Conservation (phyloP, 371 early-diverging fungal species). For the Parasitella parasitica region DNA sequence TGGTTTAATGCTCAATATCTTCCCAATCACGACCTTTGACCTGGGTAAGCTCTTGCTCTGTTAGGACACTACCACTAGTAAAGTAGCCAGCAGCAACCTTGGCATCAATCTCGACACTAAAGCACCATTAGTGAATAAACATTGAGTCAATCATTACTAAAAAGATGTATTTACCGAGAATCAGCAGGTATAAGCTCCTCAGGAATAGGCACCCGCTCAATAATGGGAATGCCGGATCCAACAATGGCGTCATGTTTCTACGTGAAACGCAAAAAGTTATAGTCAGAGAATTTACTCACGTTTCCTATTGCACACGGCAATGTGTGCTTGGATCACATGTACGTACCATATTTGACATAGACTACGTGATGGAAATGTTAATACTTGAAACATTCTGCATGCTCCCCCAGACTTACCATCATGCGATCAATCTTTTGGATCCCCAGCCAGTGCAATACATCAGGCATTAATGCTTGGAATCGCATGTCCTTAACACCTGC, state of each 20-base stretch:
- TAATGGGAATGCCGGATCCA: conserved; percentile 85
- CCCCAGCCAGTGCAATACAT: conserved; percentile 96
- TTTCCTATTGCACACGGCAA: no score
- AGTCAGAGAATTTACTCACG: background rate
- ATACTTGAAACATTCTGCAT: no score
- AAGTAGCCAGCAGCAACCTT: conserved; percentile 96
- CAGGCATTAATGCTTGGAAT: conserved; percentile 98
- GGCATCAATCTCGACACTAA: conserved; percentile 93
- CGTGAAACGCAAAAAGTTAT: background rate
- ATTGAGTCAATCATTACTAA: no score
- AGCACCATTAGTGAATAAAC: no score
- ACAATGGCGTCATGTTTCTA: conserved; percentile 95
- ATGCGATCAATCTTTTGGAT: conserved; percentile 93
- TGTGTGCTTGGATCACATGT: background rate
- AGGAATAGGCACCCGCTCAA: conserved; percentile 91
- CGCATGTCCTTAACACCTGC: conserved; percentile 98
- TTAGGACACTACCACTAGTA: conserved; percentile 64
- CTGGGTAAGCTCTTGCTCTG: conserved; percentile 55
- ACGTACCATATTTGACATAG: conserved; percentile 81
- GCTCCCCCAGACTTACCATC: conserved; percentile 65
- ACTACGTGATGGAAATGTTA: no score
- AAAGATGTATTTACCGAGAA: conserved; percentile 50
- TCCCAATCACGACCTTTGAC: conserved; percentile 87
- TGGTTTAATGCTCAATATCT: conserved; percentile 63
- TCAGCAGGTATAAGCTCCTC: conserved; percentile 89